Base-by-base conservation (phyloP, 306 rosid genomes). In the Casuarina equisetifolia region DNA sequence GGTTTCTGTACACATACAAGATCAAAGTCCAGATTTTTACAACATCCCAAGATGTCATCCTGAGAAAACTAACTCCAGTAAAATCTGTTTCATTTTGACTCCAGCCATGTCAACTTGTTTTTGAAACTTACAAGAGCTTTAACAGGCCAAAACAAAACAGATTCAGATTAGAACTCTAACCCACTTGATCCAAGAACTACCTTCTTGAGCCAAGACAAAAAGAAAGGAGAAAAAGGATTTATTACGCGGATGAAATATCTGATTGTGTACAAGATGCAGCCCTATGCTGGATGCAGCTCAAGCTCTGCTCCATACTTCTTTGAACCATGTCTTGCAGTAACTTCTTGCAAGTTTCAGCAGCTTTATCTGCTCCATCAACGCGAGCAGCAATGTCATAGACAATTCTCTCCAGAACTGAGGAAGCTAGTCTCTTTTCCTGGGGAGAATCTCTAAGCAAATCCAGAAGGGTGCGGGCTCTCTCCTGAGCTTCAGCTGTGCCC, bases 361-460 rank as follows among this genome's bases (percentile, higher is more conserved):
- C 93, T 85, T 93, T 90, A 51, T 89, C 97, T 64, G 45, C 90
- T 59, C 98, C 97, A 77, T 93, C 97, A 6, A 91, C 92, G 72
- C 85, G 78, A 9, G 88, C 81, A 69, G 95, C 97, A 58, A 93
- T 91, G 89, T 90, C 91, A 35, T 87, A 81, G 20, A 86, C 98
- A 49, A 93, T 90, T 82, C 85, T 90, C 88, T 93, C 97, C 78
- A 91, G 67, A 74, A 87, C 89, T 3, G 93, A 79, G 46, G 92
- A 84, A 5, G 93, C 75, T 70, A 90, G 72, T 82, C 86, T 72
- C 84, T 88, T 91, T 72, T 86, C 89, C 46, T 84, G 81, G 40
- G 95, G 93, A 77, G 92, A 91, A 83, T 89, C 92, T 82, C 98
- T 86, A 25, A 93, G 98, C 86, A 91, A 90, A 76, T 91, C 95